A percentile compares a stretch with the other conserved stretches of the same genome.
phyloP scores from a whole-genome alignment of 345 rosid species.

The Euphorbia peplus region DNA sequence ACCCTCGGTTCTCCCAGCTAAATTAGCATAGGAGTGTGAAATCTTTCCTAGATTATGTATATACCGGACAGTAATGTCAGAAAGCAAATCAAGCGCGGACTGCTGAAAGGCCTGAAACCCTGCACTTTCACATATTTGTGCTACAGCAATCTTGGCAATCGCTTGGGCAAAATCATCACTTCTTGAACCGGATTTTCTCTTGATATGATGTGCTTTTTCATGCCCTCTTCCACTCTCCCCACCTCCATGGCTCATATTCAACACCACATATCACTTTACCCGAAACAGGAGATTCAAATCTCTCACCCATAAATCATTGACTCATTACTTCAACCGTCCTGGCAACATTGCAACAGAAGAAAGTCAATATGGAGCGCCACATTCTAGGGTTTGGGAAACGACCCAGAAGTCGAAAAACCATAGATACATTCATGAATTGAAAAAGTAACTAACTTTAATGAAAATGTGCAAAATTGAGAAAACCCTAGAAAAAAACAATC shows the following conservation, averaged over 20 bases:
- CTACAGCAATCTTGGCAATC: slow-evolving; percentile 58
- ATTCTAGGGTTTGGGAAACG: no score
- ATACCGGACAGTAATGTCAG: slow-evolving; percentile 54
- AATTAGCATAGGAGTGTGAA: slow-evolving; percentile 51
- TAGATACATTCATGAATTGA: not conserved
- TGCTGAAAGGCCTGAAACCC: slow-evolving; percentile 78
- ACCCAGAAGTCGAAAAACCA: no score
- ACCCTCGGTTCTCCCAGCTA: slow-evolving; percentile 59
- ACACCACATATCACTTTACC: slow-evolving; percentile 56
- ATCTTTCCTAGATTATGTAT: slow-evolving; percentile 53
- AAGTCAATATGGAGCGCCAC: not conserved
- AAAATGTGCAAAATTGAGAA: not conserved
- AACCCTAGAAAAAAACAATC: slow-evolving; percentile 1
- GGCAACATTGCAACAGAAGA: not conserved
- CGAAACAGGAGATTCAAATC: slow-evolving; percentile 22
- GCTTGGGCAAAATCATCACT: slow-evolving; percentile 50
- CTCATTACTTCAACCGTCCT: not conserved
- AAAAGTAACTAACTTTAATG: not conserved
- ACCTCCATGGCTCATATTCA: slow-evolving; percentile 89
- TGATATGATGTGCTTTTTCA: slow-evolving; percentile 24
- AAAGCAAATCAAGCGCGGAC: slow-evolving; percentile 63
- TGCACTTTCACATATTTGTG: slow-evolving; percentile 64
- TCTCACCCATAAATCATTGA: slow-evolving; percentile 13
- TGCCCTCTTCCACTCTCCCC: slow-evolving; percentile 51
- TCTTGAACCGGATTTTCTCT: slow-evolving; percentile 34